Percentiles rank a stretch among this genome's conserved stretches.
Conservation (phyloP, 1,139 yeast species). For the Diutina rugosa region DNA sequence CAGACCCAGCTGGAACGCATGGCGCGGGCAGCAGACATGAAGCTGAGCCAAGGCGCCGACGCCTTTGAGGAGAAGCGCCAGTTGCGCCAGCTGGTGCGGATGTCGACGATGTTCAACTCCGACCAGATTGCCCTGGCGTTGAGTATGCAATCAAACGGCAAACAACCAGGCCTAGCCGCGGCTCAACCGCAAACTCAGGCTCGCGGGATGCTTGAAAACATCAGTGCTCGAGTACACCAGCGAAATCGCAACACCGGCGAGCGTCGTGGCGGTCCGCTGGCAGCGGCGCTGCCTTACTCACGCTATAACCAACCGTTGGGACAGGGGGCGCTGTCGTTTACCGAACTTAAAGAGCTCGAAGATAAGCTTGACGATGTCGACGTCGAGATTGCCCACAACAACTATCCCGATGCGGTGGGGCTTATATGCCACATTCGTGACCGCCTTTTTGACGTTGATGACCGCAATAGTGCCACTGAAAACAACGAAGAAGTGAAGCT, state of each 20-base stretch:
- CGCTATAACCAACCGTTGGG: background rate
- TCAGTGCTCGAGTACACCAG: constrained; percentile 43
- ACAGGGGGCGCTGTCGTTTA: constrained; percentile 12
- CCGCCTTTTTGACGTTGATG: constrained; percentile 13
- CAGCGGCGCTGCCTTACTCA: background rate
- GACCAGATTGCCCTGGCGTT: background rate
- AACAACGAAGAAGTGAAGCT: constrained; percentile 19
- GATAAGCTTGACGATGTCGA: constrained; percentile 58
- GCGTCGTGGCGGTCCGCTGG: constrained; percentile 7
- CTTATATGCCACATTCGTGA: constrained; percentile 30
- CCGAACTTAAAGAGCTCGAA: constrained; percentile 40
- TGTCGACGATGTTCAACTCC: constrained; percentile 20
- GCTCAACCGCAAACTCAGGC: constrained; percentile 11
- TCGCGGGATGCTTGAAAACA: constrained; percentile 34
- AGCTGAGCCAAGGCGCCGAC: background rate
- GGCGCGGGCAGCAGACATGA: constrained; percentile 3
- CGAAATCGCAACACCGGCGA: constrained; percentile 39
- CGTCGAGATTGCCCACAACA: constrained; percentile 49
- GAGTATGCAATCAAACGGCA: background rate
- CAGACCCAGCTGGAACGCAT: constrained; percentile 35
- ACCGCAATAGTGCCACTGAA: constrained; percentile 4
- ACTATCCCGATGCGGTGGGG: constrained; percentile 42
- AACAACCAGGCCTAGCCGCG: background rate
- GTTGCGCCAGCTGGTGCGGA: constrained; percentile 26
- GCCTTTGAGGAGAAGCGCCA: constrained; percentile 19